A percentile compares a stretch with the other conserved stretches of the same genome.
Conservation (phyloP, 495 filamentous ascomycete species). For the Cryomyces minteri region DNA sequence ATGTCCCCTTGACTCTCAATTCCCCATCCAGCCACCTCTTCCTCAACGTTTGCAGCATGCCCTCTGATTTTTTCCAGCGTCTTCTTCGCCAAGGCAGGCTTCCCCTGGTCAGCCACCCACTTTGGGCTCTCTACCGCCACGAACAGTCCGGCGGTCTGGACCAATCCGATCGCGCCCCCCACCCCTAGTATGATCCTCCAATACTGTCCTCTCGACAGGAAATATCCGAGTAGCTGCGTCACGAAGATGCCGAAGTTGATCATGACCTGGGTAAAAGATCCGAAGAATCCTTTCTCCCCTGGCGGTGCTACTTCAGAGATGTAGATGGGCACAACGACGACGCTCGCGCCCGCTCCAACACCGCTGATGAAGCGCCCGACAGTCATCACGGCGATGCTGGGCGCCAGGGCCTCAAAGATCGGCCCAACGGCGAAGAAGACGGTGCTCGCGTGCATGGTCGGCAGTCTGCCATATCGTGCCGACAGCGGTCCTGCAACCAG, state of each 20-base stretch:
- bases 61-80: conserved; percentile 62
- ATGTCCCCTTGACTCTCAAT: conserved; percentile 5
- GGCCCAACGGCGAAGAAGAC: conserved; percentile 63
- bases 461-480: conserved; percentile 50
- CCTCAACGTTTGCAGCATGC: conserved; percentile 43
- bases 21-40: conserved; percentile 46
- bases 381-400: conserved; percentile 44
- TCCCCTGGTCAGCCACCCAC: conserved; percentile 58
- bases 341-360: conserved; percentile 65
- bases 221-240: conserved; percentile 71
- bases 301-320: conserved; percentile 82
- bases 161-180: conserved; percentile 45
- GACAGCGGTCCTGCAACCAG: conserved; percentile 56
- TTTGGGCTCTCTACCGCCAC: conserved; percentile 69
- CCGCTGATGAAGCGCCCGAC: conserved; percentile 67
- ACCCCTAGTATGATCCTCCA: conserved; percentile 73
- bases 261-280: conserved; percentile 80
- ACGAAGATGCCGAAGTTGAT: conserved; percentile 85
- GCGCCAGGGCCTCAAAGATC: conserved; percentile 48
- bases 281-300: conserved; percentile 62
- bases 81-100: conserved; percentile 38
- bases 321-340: conserved; percentile 92
- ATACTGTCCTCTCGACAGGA: conserved; percentile 52
- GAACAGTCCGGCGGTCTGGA: conserved; percentile 47
- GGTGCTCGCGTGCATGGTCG: conserved; percentile 52